Conservation (phyloP, 176 grass and related monocot species). For the Triticum urartu region DNA sequence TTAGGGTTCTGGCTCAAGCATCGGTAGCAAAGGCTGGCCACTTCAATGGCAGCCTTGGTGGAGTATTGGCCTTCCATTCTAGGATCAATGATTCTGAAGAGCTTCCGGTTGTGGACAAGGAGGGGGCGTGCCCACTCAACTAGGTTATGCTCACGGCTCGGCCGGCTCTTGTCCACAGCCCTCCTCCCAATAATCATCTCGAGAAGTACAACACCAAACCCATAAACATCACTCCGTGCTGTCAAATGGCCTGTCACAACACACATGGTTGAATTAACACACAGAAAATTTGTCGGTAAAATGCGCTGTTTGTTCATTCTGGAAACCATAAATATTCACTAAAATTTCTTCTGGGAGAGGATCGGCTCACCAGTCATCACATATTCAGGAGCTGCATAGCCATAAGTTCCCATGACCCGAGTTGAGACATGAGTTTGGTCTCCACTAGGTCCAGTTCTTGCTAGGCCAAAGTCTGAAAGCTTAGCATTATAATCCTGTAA, state of each 20-base stretch:
- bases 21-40: slow-evolving; percentile 68
- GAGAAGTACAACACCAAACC: slow-evolving; percentile 90
- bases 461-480: slow-evolving; percentile 96
- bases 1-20: slow-evolving; percentile 94
- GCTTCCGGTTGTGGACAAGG: slow-evolving; percentile 75
- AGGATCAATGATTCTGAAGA: slow-evolving; percentile 86
- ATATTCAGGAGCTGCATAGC: slow-evolving; percentile 98
- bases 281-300: neutral
- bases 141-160: slow-evolving; percentile 75
- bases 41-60: slow-evolving; percentile 57
- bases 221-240: slow-evolving; percentile 82
- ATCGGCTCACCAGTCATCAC: slow-evolving; percentile 80
- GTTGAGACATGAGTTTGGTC: slow-evolving; percentile 97
- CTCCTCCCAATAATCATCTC: slow-evolving; percentile 91
- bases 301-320: neutral
- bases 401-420: slow-evolving; percentile 90
- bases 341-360: neutral
- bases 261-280: slow-evolving; percentile 28
- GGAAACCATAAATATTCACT: slow-evolving; percentile 4
- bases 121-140: slow-evolving; percentile 94
- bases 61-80: slow-evolving; percentile 94
- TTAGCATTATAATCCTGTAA: slow-evolving; percentile 96
- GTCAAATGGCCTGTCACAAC: slow-evolving; percentile 77
- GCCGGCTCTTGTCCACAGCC: slow-evolving; percentile 82
- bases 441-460: slow-evolving; percentile 92